A percentile compares a stretch with the other conserved stretches of the same genome.
These are phyloP conservation scores for Volutella citrinella DNA, from an alignment of 2,329 filamentous ascomycete genomes.

Conservation along the genomic window DNA sequence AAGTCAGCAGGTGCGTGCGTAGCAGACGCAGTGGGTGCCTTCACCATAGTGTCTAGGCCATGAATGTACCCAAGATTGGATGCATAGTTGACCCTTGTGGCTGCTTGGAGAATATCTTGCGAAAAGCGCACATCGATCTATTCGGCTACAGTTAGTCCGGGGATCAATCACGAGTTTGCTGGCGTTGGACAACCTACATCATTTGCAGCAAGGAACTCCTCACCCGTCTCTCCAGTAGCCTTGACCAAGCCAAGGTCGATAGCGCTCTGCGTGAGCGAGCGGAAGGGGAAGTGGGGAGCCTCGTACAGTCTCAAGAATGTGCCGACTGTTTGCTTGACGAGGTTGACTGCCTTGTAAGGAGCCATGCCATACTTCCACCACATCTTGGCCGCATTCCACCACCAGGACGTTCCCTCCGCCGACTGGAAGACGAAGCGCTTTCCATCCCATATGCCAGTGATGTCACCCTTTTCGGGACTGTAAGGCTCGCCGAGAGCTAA, in stretches of 20 bases:
- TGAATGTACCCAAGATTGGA: constrained; percentile 86
- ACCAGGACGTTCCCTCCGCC: constrained; percentile 57
- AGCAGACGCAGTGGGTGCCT: not conserved
- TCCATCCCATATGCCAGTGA: constrained; percentile 84
- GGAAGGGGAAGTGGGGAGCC: constrained; percentile 78
- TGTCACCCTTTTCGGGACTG: constrained; percentile 46
- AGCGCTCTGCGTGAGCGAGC: constrained; percentile 66
- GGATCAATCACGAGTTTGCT: no score
- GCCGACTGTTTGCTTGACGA: constrained; percentile 69
- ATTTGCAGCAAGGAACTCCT: constrained; percentile 67
- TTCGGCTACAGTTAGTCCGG: no score
- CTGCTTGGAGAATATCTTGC: constrained; percentile 82
- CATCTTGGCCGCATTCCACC: constrained; percentile 78
- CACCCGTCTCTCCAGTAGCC: constrained; percentile 68
- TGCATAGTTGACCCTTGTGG: constrained; percentile 91
- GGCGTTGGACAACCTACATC: no score
- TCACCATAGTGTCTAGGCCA: constrained; percentile 78
- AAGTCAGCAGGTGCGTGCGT: no score
- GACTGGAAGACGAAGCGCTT: constrained; percentile 67
- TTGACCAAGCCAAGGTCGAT: constrained; percentile 65
- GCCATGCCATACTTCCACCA: constrained; percentile 83
- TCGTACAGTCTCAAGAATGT: constrained; percentile 81
- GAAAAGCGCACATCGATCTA: constrained; percentile 65
- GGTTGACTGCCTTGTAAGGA: constrained; percentile 67
- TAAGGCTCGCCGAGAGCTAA: constrained; percentile 53